Percentiles rank a stretch among this genome's conserved stretches.
Conservation (phyloP, 2,329 filamentous ascomycete species). For the Ascocoryne sarcoides region DNA sequence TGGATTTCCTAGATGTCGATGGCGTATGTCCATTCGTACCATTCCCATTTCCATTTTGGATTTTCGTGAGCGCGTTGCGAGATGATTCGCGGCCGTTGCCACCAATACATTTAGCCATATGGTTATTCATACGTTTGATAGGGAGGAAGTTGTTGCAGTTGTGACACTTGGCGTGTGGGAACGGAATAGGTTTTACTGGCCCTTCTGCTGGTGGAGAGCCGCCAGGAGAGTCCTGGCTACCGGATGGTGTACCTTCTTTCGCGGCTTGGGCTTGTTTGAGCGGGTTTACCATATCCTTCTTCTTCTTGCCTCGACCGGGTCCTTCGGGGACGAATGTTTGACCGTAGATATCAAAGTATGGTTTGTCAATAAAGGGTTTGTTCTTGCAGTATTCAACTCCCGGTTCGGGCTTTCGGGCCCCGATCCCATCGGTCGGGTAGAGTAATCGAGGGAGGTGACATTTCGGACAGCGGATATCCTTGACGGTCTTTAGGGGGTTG, state of each 20-base stretch:
- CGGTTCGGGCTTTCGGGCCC: slow-evolving; percentile 56
- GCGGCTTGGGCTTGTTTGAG: slow-evolving; percentile 19
- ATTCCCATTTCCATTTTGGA: slow-evolving; percentile 47
- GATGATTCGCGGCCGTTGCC: slow-evolving; percentile 57
- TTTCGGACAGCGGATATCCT: slow-evolving; percentile 63
- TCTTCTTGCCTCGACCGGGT: slow-evolving; percentile 71
- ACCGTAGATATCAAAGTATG: slow-evolving; percentile 72
- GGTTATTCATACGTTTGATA: slow-evolving; percentile 56
- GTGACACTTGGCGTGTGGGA: slow-evolving; percentile 57
- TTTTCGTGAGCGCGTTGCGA: slow-evolving; percentile 53
- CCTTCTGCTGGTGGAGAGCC: slow-evolving; percentile 37
- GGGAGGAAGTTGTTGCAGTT: slow-evolving; percentile 59
- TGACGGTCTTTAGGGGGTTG: slow-evolving; percentile 62
- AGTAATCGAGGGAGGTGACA: slow-evolving; percentile 68
- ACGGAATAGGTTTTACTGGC: slow-evolving; percentile 53
- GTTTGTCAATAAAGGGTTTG: slow-evolving; percentile 67
- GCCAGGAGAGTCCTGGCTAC: slow-evolving; percentile 38
- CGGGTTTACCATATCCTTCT: slow-evolving; percentile 61
- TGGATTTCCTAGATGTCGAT: slow-evolving; percentile 54
- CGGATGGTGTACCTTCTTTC: slow-evolving; percentile 31
- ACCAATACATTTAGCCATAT: slow-evolving; percentile 60
- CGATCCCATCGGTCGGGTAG: slow-evolving; percentile 63
- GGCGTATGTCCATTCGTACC: slow-evolving; percentile 38
- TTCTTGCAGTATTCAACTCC: slow-evolving; percentile 69
- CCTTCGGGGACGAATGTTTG: slow-evolving; percentile 71